phyloP scores from a whole-genome alignment of 2,329 filamentous ascomycete genomes.

The Verticillium tricorpus region DNA sequence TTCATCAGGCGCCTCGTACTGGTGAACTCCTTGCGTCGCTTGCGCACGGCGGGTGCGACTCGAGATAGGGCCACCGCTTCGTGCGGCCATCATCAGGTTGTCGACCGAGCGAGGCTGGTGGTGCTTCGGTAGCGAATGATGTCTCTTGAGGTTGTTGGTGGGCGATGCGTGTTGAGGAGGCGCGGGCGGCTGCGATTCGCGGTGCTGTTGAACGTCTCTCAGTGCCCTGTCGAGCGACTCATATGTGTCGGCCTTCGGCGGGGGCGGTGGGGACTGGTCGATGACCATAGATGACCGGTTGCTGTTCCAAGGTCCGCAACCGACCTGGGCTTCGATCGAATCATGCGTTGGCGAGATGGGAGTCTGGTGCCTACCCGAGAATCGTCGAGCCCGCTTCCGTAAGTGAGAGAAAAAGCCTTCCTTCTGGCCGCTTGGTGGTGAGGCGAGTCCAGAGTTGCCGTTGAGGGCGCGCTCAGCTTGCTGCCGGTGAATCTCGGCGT shows the following conservation, averaged over 20 bases:
- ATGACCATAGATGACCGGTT: conserved; percentile 81
- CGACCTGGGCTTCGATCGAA: conserved; percentile 88
- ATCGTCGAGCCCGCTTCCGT: conserved; percentile 83
- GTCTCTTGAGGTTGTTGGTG: conserved; percentile 54
- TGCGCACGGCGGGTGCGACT: conserved; percentile 77
- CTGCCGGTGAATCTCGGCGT: conserved; percentile 82
- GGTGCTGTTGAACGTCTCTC: conserved; percentile 47
- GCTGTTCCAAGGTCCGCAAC: conserved; percentile 83
- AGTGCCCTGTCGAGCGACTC: conserved; percentile 58
- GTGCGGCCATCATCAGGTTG: conserved; percentile 53
- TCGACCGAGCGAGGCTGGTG: conserved; percentile 61
- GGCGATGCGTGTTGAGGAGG: conserved; percentile 50
- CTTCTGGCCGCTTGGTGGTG: conserved; percentile 74
- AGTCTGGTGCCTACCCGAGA: conserved; percentile 86
- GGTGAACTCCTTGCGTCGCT: conserved; percentile 68
- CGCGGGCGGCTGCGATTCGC: conserved; percentile 42
- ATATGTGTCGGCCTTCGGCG: conserved; percentile 49
- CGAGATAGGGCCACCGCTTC: conserved; percentile 59
- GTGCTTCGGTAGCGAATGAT: conserved; percentile 57
- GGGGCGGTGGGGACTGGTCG: conserved; percentile 50
- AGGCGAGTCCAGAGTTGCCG: conserved; percentile 70
- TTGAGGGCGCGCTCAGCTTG: conserved; percentile 89
- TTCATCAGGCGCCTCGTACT: conserved; percentile 93
- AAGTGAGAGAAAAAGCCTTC: conserved; percentile 98
- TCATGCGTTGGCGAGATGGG: conserved; percentile 75